Evolutionary conservation across 148 eudicot species (phyloP).

Genomic region (Rhododendron griersonianum): DNA sequence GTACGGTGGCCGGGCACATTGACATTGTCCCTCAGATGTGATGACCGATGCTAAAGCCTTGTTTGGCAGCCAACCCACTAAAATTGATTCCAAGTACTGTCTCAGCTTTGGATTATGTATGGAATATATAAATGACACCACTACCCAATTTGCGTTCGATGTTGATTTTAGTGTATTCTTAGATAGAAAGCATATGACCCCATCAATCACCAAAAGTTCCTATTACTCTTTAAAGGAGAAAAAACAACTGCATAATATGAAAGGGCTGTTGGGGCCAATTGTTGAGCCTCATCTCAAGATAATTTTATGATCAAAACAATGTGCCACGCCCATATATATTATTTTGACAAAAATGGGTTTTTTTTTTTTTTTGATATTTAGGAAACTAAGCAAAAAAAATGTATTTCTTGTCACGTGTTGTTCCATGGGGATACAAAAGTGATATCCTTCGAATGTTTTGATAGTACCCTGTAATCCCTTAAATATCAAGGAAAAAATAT

Average conservation of each 20-base stretch:
- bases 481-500: no score
- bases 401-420: background rate
- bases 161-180: conserved; percentile 5
- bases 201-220: conserved; percentile 3
- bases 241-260: no score
- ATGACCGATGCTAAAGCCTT: background rate
- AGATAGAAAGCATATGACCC: conserved; percentile 1
- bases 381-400: no score
- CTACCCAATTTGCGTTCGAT: background rate
- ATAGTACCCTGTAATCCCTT: background rate
- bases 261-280: background rate
- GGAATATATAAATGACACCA: background rate
- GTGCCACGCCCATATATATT: background rate
- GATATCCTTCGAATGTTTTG: background rate
- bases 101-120: background rate
- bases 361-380: no score
- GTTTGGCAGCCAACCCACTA: background rate
- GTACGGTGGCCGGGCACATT: background rate
- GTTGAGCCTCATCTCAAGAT: background rate
- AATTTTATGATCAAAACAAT: background rate
- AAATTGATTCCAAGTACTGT: background rate
- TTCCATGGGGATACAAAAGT: background rate
- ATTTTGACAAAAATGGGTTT: no score
- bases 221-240: background rate
- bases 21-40: background rate